Conservation (phyloP, 495 filamentous ascomycete genomes). For the Neurospora sp. region DNA sequence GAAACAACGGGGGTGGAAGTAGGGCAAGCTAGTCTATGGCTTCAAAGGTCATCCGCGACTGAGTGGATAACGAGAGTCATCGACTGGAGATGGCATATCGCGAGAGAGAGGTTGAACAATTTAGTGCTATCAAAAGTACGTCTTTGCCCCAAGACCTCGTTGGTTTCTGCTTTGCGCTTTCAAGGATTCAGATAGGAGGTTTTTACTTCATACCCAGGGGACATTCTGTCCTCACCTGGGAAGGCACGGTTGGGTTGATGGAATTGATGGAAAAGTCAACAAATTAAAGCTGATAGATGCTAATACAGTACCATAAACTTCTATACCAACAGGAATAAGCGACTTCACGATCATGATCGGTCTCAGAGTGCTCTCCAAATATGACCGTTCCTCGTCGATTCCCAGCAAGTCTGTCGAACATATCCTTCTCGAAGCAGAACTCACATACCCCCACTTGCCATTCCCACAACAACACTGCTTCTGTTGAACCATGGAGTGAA, state of each 20-base stretch:
- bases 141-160: background rate
- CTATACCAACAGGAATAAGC: background rate
- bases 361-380: background rate
- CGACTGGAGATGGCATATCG: background rate
- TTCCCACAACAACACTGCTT: background rate
- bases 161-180: background rate
- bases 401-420: background rate
- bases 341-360: background rate
- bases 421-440: background rate
- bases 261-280: no score
- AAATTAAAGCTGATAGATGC: background rate
- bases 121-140: background rate
- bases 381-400: background rate
- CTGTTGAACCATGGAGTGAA: background rate
- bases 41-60: background rate
- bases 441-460: background rate
- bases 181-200: background rate
- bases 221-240: background rate
- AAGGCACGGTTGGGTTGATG: no score
- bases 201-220: background rate
- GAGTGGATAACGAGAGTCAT: background rate
- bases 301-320: background rate
- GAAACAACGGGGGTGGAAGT: background rate
- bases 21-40: background rate
- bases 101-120: background rate